These are phyloP conservation scores for Chenopodium quinoa DNA, from an alignment of 148 eudicot species.

Conservation along the genomic window DNA sequence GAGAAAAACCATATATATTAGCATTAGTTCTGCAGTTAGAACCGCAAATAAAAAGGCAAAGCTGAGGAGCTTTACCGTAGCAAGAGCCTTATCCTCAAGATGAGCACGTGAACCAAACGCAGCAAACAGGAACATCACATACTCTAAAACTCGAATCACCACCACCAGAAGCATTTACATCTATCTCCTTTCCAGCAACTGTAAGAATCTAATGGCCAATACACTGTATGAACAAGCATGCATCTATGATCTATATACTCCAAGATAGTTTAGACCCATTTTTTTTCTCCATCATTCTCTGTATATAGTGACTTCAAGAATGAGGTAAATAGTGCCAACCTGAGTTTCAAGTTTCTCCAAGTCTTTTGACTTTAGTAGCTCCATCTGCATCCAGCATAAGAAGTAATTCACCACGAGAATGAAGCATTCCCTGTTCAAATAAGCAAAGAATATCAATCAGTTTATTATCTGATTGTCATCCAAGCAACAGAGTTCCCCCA, in stretches of 20 bases:
- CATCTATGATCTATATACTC: not conserved
- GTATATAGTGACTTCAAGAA: not conserved
- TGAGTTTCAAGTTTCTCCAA: constrained; percentile 90
- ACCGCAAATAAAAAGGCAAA: constrained; percentile 7
- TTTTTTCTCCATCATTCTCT: not conserved
- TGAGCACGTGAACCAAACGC: constrained; percentile 92
- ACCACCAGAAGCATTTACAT: constrained; percentile 26
- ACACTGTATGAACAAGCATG: constrained; percentile 1
- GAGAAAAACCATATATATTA: constrained; percentile 17
- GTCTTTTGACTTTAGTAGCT: constrained; percentile 88
- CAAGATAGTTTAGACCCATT: not conserved
- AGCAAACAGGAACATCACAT: constrained; percentile 51
- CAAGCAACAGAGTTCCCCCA: constrained; percentile 11
- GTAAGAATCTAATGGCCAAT: constrained; percentile 61
- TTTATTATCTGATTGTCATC: constrained; percentile 25
- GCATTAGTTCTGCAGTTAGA: not conserved
- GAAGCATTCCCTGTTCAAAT: constrained; percentile 99
- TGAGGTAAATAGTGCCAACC: constrained; percentile 43
- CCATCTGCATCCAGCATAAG: constrained; percentile 99
- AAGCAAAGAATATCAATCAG: constrained; percentile 59
- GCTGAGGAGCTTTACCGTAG: constrained; percentile 44
- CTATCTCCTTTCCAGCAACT: constrained; percentile 51
- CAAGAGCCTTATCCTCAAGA: constrained; percentile 79
- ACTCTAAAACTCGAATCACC: constrained; percentile 36
- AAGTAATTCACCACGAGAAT: constrained; percentile 92